A percentile compares a stretch with the other conserved stretches of the same genome.
phyloP scores from a whole-genome alignment of 2,329 filamentous ascomycete species.

The Trichoderma atrobrunneum region DNA sequence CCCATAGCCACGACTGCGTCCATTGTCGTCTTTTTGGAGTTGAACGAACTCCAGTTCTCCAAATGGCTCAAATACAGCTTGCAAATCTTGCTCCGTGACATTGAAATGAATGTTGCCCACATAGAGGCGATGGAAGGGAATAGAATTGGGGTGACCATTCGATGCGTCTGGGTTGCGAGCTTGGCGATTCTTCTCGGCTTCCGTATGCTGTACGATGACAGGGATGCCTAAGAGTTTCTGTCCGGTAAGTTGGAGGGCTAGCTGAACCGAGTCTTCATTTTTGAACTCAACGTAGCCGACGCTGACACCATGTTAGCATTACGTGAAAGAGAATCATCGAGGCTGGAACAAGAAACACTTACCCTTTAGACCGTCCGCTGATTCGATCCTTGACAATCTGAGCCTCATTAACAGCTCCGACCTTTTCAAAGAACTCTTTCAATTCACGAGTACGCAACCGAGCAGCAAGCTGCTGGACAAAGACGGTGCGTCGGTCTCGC shows the following conservation, averaged over 20 bases:
- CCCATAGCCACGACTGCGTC: constrained; percentile 89
- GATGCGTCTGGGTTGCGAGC: constrained; percentile 75
- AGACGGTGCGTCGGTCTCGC: constrained; percentile 92
- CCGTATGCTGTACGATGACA: constrained; percentile 96
- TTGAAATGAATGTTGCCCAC: constrained; percentile 99
- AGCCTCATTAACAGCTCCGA: constrained; percentile 91
- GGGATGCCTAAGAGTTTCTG: constrained; percentile 98
- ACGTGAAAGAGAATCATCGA: neutral
- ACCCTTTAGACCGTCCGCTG: constrained; percentile 97
- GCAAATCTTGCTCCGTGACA: constrained; percentile 92
- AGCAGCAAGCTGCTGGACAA: constrained; percentile 96
- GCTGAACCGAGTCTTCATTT: constrained; percentile 86
- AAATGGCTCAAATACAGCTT: constrained; percentile 96
- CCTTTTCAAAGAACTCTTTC: constrained; percentile 92
- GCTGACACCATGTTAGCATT: constrained; percentile 52
- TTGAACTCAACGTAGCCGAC: constrained; percentile 99
- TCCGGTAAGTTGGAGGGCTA: constrained; percentile 95
- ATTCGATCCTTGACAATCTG: constrained; percentile 99
- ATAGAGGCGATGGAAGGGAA: constrained; percentile 96
- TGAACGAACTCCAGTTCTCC: constrained; percentile 97
- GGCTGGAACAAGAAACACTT: constrained; percentile 36
- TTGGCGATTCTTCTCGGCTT: constrained; percentile 99
- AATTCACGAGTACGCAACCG: constrained; percentile 89
- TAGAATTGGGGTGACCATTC: constrained; percentile 70
- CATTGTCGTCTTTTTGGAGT: constrained; percentile 91